Percentiles rank a stretch among this genome's conserved stretches.
Evolutionary conservation across 495 filamentous ascomycete genomes (phyloP).

Genomic region (Xylaria palmicola): DNA sequence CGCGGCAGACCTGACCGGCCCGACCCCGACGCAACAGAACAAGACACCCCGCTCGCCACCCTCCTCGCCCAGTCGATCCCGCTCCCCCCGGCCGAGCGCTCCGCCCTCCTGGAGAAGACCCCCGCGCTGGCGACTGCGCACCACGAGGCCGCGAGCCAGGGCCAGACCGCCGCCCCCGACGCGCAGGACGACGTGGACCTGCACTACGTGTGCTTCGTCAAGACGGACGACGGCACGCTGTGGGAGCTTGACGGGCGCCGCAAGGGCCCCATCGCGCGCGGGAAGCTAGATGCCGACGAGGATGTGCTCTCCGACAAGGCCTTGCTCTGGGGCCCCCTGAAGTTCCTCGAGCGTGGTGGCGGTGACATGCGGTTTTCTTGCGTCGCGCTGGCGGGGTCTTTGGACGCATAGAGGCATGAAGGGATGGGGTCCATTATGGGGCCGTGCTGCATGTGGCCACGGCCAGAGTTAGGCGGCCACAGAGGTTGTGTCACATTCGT

Average conservation of each 20-base stretch:
- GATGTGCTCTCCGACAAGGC: slow-evolving; percentile 70
- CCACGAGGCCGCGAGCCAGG: slow-evolving; percentile 64
- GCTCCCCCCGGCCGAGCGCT: slow-evolving; percentile 56
- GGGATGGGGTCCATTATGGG: too few species aligned
- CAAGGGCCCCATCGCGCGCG: slow-evolving; percentile 67
- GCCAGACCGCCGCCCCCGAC: slow-evolving; percentile 69
- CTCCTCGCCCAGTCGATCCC: slow-evolving; percentile 49
- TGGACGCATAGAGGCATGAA: slow-evolving; percentile 47
- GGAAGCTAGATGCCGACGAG: slow-evolving; percentile 53
- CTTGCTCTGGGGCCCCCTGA: slow-evolving; percentile 56
- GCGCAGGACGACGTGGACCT: slow-evolving; percentile 68
- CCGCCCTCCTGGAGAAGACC: slow-evolving; percentile 71
- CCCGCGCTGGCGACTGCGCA: slow-evolving; percentile 71
- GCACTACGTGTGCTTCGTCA: slow-evolving; percentile 87
- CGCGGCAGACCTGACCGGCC: too few species aligned
- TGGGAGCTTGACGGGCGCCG: slow-evolving; percentile 85
- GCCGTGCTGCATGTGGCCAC: too few species aligned
- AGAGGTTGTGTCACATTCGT: too few species aligned
- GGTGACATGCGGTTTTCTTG: slow-evolving; percentile 72
- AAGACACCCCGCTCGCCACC: slow-evolving; percentile 38
- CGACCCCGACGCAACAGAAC: slow-evolving; percentile 31
- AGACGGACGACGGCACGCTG: slow-evolving; percentile 62
- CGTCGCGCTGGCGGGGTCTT: slow-evolving; percentile 64
- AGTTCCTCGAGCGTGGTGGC: slow-evolving; percentile 65
- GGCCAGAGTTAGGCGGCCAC: too few species aligned